phyloP scores from a whole-genome alignment of 176 grass and related monocot species.

The Aegilops umbellulata region DNA sequence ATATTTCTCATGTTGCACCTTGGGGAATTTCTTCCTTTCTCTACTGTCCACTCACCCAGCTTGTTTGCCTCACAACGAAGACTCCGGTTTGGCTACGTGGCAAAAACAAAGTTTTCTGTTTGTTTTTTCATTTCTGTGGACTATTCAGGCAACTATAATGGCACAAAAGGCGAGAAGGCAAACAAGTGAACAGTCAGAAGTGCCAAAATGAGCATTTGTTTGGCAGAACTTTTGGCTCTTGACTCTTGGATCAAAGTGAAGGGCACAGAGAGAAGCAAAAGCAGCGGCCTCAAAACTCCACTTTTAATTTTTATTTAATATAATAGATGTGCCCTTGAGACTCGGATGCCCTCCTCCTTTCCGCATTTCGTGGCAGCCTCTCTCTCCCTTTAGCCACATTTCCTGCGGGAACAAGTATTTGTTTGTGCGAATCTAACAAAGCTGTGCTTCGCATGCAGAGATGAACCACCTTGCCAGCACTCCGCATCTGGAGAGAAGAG shows the following conservation, averaged over 20 bases:
- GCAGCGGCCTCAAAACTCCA: conserved; percentile 12
- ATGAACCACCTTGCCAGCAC: conserved; percentile 20
- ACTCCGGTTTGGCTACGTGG: background rate
- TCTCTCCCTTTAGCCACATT: conserved; percentile 8
- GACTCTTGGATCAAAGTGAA: conserved; percentile 37
- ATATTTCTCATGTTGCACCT: background rate
- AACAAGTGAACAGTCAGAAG: conserved; percentile 11
- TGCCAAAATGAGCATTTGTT: conserved; percentile 5
- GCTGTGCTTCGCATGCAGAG: conserved; percentile 15
- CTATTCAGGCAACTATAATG: conserved; percentile 15
- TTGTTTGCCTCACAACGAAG: background rate
- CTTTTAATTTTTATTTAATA: conserved; percentile 3
- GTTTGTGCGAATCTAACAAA: conserved; percentile 7
- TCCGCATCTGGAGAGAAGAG: conserved; percentile 17
- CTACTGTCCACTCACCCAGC: background rate
- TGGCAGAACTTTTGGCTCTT: background rate
- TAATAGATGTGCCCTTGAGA: conserved; percentile 7
- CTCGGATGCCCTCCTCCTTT: background rate
- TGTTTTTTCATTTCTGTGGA: background rate
- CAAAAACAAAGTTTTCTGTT: background rate
- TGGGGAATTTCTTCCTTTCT: background rate
- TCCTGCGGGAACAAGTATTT: background rate
- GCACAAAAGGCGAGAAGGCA: conserved; percentile 12
- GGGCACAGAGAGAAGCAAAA: conserved; percentile 22
- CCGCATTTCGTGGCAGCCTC: background rate